Evolutionary conservation across 768 basidiomycete species (phyloP).

Genomic region (Termitomyces sp.): DNA sequence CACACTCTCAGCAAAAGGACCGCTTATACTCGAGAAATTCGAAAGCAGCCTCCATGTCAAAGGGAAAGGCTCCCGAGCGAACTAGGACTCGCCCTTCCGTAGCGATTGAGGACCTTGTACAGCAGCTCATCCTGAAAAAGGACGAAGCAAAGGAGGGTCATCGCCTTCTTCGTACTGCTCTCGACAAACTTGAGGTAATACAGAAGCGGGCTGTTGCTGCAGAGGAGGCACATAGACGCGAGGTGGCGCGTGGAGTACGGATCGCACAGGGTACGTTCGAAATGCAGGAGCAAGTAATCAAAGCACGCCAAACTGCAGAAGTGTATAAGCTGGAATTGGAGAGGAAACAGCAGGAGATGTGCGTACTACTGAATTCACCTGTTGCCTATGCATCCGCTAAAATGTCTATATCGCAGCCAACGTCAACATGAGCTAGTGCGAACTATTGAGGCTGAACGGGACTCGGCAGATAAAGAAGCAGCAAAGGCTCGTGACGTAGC

Average conservation of each 20-base stretch:
- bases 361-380: not conserved
- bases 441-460: slow-evolving; percentile 25
- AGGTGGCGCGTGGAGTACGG: slow-evolving; percentile 20
- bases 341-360: slow-evolving; percentile 24
- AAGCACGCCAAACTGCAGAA: slow-evolving; percentile 21
- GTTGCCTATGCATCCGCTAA: not conserved
- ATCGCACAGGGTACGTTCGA: slow-evolving; percentile 22
- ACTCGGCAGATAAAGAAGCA: slow-evolving; percentile 27
- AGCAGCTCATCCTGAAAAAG: slow-evolving; percentile 21
- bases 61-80: slow-evolving; percentile 12
- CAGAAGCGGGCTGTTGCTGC: slow-evolving; percentile 12
- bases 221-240: slow-evolving; percentile 12
- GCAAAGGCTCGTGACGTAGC: slow-evolving; percentile 42
- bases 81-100: slow-evolving; percentile 21
- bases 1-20: not conserved
- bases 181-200: slow-evolving; percentile 20
- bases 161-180: slow-evolving; percentile 21
- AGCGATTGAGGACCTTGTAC: slow-evolving; percentile 21
- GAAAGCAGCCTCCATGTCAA: slow-evolving; percentile 1
- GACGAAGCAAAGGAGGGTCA: slow-evolving; percentile 23
- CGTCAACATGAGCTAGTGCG: slow-evolving; percentile 20
- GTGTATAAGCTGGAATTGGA: slow-evolving; percentile 22
- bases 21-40: slow-evolving; percentile 2
- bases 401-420: slow-evolving; percentile 11
- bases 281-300: slow-evolving; percentile 21